Evolutionary conservation across 148 eudicot genomes (phyloP).

Genomic region (Heliamphora exappendiculata): DNA sequence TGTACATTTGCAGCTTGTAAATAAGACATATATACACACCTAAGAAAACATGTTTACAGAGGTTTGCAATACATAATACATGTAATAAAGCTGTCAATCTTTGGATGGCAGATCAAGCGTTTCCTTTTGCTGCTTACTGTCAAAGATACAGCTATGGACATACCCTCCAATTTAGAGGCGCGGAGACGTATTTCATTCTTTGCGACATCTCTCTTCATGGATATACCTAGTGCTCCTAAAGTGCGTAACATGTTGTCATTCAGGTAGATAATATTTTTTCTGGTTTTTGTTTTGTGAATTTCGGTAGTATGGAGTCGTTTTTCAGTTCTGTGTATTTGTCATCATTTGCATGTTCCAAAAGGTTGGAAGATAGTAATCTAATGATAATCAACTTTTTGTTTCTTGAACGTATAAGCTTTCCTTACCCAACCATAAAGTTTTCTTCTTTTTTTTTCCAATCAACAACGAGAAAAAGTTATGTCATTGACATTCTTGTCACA

Average conservation of each 20-base stretch:
- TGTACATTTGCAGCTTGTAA: too few relatives aligned
- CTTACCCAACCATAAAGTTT: too few relatives aligned
- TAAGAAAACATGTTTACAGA: background rate
- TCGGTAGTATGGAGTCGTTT: background rate
- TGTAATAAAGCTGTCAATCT: slow-evolving; percentile 8
- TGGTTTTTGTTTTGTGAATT: background rate
- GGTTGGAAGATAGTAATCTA: background rate
- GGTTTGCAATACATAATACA: background rate
- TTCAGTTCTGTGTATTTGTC: background rate
- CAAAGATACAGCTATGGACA: slow-evolving; percentile 77
- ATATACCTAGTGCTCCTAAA: slow-evolving; percentile 93
- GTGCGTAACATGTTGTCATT: slow-evolving; percentile 92
- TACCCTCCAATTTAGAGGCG: slow-evolving; percentile 86
- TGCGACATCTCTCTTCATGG: slow-evolving; percentile 90
- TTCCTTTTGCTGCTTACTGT: slow-evolving; percentile 79
- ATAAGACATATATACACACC: too few relatives aligned
- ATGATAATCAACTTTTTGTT: background rate
- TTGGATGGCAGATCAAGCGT: slow-evolving; percentile 60
- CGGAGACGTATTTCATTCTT: slow-evolving; percentile 86
- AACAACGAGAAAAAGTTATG: too few relatives aligned
- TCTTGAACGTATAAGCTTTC: background rate
- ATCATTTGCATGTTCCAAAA: background rate
- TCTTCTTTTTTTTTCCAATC: too few relatives aligned
- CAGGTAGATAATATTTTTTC: slow-evolving; percentile 48
- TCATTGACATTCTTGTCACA: too few relatives aligned